phyloP scores from a whole-genome alignment of 108 stramenopile species.

The Mediolabrus comicus region DNA sequence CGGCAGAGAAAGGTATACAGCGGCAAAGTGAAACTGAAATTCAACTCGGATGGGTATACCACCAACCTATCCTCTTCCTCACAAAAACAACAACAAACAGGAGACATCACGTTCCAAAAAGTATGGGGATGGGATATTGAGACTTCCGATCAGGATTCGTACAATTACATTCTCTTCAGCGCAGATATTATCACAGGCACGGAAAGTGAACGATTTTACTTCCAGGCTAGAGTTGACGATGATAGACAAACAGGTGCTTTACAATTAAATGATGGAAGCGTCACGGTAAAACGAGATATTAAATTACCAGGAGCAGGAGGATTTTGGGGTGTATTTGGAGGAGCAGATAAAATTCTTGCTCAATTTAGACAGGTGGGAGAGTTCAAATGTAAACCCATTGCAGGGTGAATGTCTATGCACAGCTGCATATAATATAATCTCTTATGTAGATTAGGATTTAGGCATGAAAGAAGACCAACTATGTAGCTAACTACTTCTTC shows the following conservation, averaged over 20 bases:
- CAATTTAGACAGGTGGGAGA: conserved; percentile 40
- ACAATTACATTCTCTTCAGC: conserved; percentile 56
- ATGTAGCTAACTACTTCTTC: no score
- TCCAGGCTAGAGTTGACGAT: conserved; percentile 50
- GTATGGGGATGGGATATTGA: conserved; percentile 76
- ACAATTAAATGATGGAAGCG: conserved; percentile 53
- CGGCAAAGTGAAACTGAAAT: conserved; percentile 52
- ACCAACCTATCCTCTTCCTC: conserved; percentile 1
- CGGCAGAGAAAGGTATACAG: conserved; percentile 34
- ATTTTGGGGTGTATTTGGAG: conserved; percentile 56
- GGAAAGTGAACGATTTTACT: conserved; percentile 61
- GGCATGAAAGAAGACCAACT: no score
- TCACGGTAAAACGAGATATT: conserved; percentile 63
- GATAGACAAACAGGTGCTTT: conserved; percentile 6
- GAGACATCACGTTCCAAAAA: conserved; percentile 33
- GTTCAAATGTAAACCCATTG: conserved; percentile 21
- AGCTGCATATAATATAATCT: no score
- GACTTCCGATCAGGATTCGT: conserved; percentile 45
- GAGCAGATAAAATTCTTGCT: conserved; percentile 53
- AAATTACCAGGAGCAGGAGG: conserved; percentile 29
- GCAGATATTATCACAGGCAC: conserved; percentile 55
- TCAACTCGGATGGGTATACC: conserved; percentile 58
- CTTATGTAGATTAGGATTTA: no score
- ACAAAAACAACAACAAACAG: neutral
- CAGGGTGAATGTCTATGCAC: neutral